phyloP scores from a whole-genome alignment of 768 basidiomycete species.

The Russula griseocarnosa region DNA sequence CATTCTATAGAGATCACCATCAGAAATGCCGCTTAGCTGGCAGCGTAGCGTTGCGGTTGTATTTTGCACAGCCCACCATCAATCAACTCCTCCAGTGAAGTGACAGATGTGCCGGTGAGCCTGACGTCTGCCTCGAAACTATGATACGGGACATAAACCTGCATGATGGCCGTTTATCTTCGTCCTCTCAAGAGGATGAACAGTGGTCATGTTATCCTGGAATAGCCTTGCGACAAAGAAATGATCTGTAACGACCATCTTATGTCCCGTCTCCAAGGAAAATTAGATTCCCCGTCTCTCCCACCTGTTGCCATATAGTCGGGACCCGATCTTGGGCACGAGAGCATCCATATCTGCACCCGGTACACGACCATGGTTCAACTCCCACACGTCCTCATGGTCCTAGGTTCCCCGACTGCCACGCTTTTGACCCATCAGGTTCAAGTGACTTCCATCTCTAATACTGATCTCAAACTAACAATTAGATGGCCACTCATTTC shows the following conservation, averaged over 20 bases:
- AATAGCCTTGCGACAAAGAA: background rate
- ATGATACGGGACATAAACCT: background rate
- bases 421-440: background rate
- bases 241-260: background rate
- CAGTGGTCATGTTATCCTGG: background rate
- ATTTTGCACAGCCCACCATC: conserved; percentile 13
- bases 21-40: background rate
- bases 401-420: background rate
- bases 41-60: background rate
- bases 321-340: background rate
- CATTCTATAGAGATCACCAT: background rate
- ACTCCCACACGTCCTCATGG: conserved; percentile 1
- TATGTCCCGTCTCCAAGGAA: conserved; percentile 5
- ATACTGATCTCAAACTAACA: background rate
- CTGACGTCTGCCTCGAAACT: background rate
- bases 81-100: background rate
- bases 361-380: background rate
- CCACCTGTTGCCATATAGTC: background rate
- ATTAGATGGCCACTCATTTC: background rate
- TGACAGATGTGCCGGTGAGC: background rate
- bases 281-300: background rate
- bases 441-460: background rate
- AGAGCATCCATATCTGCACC: background rate
- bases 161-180: background rate
- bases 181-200: background rate